Percentiles rank a stretch among this genome's conserved stretches.
Evolutionary conservation across 805 yeast species (phyloP).

Genomic region (Lachancea quebecensis): DNA sequence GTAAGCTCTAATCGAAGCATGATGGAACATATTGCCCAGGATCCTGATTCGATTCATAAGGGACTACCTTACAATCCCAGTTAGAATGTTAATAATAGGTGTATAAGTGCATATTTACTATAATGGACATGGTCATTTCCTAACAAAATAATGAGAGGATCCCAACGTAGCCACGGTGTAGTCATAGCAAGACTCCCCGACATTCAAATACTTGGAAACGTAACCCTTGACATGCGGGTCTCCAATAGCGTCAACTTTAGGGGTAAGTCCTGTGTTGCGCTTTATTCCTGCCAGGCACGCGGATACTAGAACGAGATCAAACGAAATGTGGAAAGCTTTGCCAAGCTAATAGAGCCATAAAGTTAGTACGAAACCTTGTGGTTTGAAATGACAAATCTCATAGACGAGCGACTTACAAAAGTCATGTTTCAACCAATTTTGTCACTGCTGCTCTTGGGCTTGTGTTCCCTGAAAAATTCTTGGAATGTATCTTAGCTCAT

Average conservation of each 20-base stretch:
- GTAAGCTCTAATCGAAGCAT: no score
- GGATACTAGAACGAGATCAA: slow-evolving; percentile 57
- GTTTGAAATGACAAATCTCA: neutral
- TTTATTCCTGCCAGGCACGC: slow-evolving; percentile 67
- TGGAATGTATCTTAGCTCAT: no score
- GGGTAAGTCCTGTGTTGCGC: slow-evolving; percentile 62
- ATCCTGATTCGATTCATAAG: slow-evolving; percentile 1
- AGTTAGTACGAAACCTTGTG: slow-evolving; percentile 1
- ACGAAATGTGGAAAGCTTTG: slow-evolving; percentile 48
- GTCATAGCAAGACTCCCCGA: slow-evolving; percentile 84
- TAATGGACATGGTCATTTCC: slow-evolving; percentile 33
- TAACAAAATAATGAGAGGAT: slow-evolving; percentile 64
- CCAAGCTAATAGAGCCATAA: slow-evolving; percentile 33
- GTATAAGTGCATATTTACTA: neutral
- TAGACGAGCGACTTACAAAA: slow-evolving; percentile 1
- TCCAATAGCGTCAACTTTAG: slow-evolving; percentile 43
- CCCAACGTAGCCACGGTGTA: slow-evolving; percentile 61
- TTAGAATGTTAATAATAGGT: neutral
- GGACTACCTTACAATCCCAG: slow-evolving; percentile 12
- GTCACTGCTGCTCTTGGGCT: no score
- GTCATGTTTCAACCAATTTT: slow-evolving; percentile 1
- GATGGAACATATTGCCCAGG: no score
- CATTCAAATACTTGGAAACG: slow-evolving; percentile 59
- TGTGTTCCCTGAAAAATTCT: neutral
- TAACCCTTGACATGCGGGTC: slow-evolving; percentile 44